phyloP scores from a whole-genome alignment of 352 stramenopile species.

The Pythium pyrilobum region DNA sequence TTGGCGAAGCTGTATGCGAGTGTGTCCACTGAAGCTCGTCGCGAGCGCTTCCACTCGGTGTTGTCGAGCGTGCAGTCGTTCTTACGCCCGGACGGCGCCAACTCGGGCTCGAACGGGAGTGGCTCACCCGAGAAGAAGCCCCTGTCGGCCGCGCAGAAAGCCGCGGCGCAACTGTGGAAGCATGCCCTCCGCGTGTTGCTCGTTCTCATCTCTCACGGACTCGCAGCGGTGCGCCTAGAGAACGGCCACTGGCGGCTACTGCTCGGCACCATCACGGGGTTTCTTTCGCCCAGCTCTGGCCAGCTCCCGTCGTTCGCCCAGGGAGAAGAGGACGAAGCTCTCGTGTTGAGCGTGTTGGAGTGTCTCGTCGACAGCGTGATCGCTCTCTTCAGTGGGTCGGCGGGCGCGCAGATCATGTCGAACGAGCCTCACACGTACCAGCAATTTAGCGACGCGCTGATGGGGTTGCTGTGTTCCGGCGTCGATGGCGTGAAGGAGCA shows the following conservation, averaged over 20 bases:
- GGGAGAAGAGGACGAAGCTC: slow-evolving; percentile 66
- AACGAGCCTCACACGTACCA: slow-evolving; percentile 12
- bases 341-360: slow-evolving; percentile 73
- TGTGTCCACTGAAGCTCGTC: slow-evolving; percentile 42
- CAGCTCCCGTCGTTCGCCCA: slow-evolving; percentile 52
- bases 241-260: slow-evolving; percentile 49
- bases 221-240: slow-evolving; percentile 45
- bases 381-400: slow-evolving; percentile 30
- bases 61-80: slow-evolving; percentile 69
- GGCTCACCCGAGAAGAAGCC: slow-evolving; percentile 26
- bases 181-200: slow-evolving; percentile 66
- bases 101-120: not conserved
- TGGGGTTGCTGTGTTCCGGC: slow-evolving; percentile 54
- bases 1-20: slow-evolving; percentile 75
- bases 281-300: slow-evolving; percentile 51
- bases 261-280: slow-evolving; percentile 55
- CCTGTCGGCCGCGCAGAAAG: slow-evolving; percentile 56
- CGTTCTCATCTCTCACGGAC: slow-evolving; percentile 63
- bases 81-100: slow-evolving; percentile 30
- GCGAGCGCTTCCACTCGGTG: slow-evolving; percentile 53
- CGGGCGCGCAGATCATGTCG: slow-evolving; percentile 19
- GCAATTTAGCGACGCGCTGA: slow-evolving; percentile 48
- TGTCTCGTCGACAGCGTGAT: slow-evolving; percentile 72
- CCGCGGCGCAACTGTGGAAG: slow-evolving; percentile 68
- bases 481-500: slow-evolving; percentile 33